These are phyloP conservation scores for Blastocystis sp. DNA, from an alignment of 352 stramenopile species.

Conservation along the genomic window DNA sequence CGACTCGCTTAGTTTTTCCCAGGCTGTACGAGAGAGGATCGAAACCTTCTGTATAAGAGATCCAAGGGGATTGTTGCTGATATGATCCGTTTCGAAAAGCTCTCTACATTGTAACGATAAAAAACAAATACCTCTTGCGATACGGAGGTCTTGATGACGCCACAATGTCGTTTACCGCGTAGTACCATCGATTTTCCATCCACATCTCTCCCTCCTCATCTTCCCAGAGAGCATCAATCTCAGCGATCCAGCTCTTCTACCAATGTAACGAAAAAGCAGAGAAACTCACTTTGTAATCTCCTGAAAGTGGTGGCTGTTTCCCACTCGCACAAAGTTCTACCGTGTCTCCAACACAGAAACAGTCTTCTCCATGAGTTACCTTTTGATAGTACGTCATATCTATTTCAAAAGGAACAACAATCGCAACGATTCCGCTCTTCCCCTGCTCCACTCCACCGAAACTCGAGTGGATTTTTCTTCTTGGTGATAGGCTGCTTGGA, in stretches of 20 bases:
- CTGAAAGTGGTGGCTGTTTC: not conserved
- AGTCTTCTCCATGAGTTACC: not conserved
- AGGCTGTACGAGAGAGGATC: not conserved
- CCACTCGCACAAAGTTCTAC: not conserved
- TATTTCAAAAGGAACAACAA: not conserved
- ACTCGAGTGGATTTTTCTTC: not conserved
- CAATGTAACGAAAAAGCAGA: not conserved
- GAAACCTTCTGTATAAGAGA: conserved; percentile 31
- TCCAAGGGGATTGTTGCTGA: conserved; percentile 35
- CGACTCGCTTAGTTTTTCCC: not conserved
- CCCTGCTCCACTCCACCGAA: not conserved
- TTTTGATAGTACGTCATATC: not conserved
- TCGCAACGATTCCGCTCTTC: not conserved
- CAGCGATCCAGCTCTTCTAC: conserved; percentile 45
- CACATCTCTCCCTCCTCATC: conserved; percentile 3
- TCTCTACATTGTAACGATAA: not conserved
- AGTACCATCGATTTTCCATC: conserved; percentile 52
- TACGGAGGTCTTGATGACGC: not conserved
- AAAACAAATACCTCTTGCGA: not conserved
- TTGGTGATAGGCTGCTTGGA: not conserved
- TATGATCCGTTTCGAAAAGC: conserved; percentile 30
- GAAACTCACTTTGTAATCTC: conserved; percentile 26
- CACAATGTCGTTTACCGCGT: not conserved
- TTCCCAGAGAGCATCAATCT: conserved; percentile 49
- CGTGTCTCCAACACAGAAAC: conserved; percentile 20